Base-by-base conservation (phyloP, 768 basidiomycete species). In the Agrocybe pediades region DNA sequence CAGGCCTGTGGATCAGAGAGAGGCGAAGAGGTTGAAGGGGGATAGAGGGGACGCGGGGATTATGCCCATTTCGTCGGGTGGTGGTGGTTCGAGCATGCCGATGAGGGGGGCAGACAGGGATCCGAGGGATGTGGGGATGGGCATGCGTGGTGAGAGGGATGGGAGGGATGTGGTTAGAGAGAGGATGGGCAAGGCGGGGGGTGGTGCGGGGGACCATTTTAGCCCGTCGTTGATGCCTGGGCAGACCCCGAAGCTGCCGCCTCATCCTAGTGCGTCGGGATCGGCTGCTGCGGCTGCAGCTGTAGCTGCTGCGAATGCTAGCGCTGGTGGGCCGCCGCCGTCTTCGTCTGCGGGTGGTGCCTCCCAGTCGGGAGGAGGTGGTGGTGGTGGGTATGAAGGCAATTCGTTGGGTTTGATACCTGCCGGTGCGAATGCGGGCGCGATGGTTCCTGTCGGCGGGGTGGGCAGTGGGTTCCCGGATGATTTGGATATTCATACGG, bases 111-210 rank as follows among this genome's bases (percentile, higher is more conserved):
- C 45, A 43, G 42, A 26, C 5, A 54, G 58, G 5, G 74, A 75
- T 53, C 76, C 79, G 55, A 72, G 85, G 39, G 86, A 88, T 55
- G 71, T 80, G 13, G n/a, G n/a, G n/a, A n/a, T 36, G 33, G 33
- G 33, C 33, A 36, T 36, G 33, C 33, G 33, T n/a, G n/a, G n/a
- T n/a, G 40, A 24, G 6, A 53, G 58, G 5, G 74, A 75, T 53
- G 75, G 78, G 56, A 72, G 85, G 39, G 86, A 88, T 56, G 71
- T 80, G 15, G 33, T 15, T 3, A 5, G 33, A 36, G 33, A 36
- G 3, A 87, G 87, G 67, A 76, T 86, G 46, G 72, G 82, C 55
- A 87, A 86, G 65, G 77, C 63, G 15, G 70, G 70, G 26, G 64
- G 68, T 27, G 69, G 67, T 51, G 73, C 84, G 61, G 64, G 49